Base-by-base conservation (phyloP, 2,329 filamentous ascomycete genomes). In the Akanthomyces uredinophilus region DNA sequence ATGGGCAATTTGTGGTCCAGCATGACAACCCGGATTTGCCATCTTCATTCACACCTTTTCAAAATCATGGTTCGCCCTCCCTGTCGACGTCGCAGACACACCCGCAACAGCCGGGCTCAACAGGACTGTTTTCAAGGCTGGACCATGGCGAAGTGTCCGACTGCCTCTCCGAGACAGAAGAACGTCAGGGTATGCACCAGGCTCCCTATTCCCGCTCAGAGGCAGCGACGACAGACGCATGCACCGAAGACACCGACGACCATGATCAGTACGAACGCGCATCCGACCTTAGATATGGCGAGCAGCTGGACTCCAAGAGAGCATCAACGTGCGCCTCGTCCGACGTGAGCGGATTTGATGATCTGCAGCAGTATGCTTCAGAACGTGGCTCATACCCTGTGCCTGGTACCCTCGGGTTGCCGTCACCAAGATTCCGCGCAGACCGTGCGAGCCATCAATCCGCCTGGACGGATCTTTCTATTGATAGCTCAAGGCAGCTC, bases 381-480 rank as follows among this genome's bases (percentile, higher is more conserved):
- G 69, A 70, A 8, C 68, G 66, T 52, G 71, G 69, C 29, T 68
- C 69, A 16, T 69, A 63, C 13, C 65, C 74, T 5, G 77, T 77
- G 51, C 76, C 76, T 22, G 74, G 78, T 16, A 77, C 77, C 61
- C 73, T 85, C 10, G 72, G 74, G 57, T 77, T 84, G 16, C 83
- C 83, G 14, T 77, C 55, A 70, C 77, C 66, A 68, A 77, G 55
- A 69, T 77, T 57, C 71, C 78, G 47, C 71, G 74, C 63, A 76
- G 70, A 84, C 63, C 77, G 83, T 43, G 72, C 74, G 22, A 86
- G 83, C 65, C 81, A 84, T 54, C 79, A 81, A 60, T 85, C 83
- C 1, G 75, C 78, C n/a, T 87, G 84, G 84, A 86, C 84, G 29
- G 83, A 87, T 67, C 81, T 83, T 64, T 84, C 83, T 0, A 74